Evolutionary conservation across 1,139 yeast genomes (phyloP), one percentile per base, ranked within the genome.

Genomic region (Wickerhamiella infanticola): DNA sequence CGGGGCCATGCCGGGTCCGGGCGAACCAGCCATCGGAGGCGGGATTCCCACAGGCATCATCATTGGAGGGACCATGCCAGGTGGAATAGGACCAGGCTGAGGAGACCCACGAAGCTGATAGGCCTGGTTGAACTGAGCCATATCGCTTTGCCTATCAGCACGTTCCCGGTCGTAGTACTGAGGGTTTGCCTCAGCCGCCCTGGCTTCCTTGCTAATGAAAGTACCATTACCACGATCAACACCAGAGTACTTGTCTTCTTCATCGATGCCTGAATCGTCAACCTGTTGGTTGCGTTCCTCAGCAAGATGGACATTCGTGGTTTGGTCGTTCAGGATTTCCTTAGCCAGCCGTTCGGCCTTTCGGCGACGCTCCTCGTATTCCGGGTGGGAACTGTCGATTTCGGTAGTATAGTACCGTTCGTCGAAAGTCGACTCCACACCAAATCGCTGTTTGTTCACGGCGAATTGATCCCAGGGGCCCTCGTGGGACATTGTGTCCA

Each of bases 161-260:
- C 76, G 65, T 75, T 94, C 66, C 51, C 59, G 56, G 44, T 61
- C 46, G 26, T 45, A n/a, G 35, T 51, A 46, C 23, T 26, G 31
- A 13, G 52, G 49, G 35, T 47, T 33, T 5, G 39, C 45, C 40
- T 46, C 43, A n/a, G 53, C 47, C 8, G 39, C 39, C 38, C 39
- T 42, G 25, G 55, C 53, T 44, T 48, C 55, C 23, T 7, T 8
- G 13, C 47, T 45, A 2, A 47, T 51, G 31, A 50, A 52, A 26
- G 33, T 27, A 25, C 26, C 25, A 13, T 24, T 25, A 35, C 27
- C 23, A 40, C 35, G 26, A 40, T 25, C 23, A 8, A 90, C 98
- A 41, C 97, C 97, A 3, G 96, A 85, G 60, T 88, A 90, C 64
- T 83, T 83, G 63, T 86, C 96, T 62, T 93, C 99, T 64, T 90